Evolutionary conservation across 2,329 filamentous ascomycete genomes (phyloP), one percentile per base, ranked within the genome.

Genomic region (Pleoardoris graminearum): DNA sequence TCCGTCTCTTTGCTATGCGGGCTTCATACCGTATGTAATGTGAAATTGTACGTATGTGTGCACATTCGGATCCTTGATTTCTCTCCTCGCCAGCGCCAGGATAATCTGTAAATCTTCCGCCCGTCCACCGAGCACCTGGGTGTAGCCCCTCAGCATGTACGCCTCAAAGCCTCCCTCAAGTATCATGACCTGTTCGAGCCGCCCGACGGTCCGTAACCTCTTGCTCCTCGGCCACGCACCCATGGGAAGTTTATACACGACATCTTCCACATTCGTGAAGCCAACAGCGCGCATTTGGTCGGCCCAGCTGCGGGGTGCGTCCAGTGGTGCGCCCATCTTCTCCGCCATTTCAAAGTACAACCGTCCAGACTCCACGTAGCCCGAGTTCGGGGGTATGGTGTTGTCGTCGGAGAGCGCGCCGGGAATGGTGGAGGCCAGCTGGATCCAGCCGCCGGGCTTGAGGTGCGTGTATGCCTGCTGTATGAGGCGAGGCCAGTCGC

Each of bases 201-300:
- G 51, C 0, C 62, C 61, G 1, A 65, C 53, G 1, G 55, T 63
- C 3, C 58, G 38, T 8, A 65, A 42, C 14, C 62, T 35, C 49
- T 65, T 65, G 6, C 53, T 55, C 67, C 61, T 48, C 69, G 61
- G 59, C 66, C 66, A 69, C 6, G 57, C 23, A 1, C 66, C 65
- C 53, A 69, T 67, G 19, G 65, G 67, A 4, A 66, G 39, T 53
- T 65, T 67, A 43, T 60, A 60, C 2, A 60, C 46, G 23, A 63
- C 48, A 16, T 76, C 69, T 42, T 73, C 62, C 12, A 80, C 73
- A 35, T 79, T 75, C 19, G 73, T 67, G 54, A 79, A 79, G 2
- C 77, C 78, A 0, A 69, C 74, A 6, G 68, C 66, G 6, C 51
- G 51, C 59, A 63, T 62, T 19, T 61, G 61, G 6, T 69, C 62